phyloP scores from a whole-genome alignment of 495 filamentous ascomycete species.

The Penicillium herquei region DNA sequence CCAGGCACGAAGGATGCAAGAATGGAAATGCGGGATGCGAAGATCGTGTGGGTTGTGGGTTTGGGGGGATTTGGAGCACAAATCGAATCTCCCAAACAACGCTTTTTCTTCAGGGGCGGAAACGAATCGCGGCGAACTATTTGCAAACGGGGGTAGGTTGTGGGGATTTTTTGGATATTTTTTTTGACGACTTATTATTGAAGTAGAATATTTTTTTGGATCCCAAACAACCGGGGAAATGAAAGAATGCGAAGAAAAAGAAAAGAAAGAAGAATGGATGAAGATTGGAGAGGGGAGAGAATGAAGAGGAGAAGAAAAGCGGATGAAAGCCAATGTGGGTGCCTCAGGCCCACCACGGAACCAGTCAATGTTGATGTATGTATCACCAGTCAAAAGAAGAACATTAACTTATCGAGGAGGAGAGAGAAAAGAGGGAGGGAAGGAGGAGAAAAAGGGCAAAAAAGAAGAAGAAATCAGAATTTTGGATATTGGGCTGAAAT shows the following conservation, averaged over 20 bases:
- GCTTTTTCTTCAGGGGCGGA: conserved; percentile 29
- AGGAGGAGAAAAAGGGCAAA: background rate
- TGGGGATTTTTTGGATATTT: conserved; percentile 9
- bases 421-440: background rate
- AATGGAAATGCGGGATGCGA: conserved; percentile 1
- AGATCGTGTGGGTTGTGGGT: background rate
- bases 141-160: conserved; percentile 15
- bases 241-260: conserved; percentile 36
- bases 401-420: too few relatives aligned
- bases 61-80: background rate
- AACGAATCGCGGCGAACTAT: conserved; percentile 25
- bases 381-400: too few relatives aligned
- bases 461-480: background rate
- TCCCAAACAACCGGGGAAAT: conserved; percentile 24
- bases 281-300: conserved; percentile 11
- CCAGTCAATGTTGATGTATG: too few relatives aligned
- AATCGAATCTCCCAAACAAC: conserved; percentile 21
- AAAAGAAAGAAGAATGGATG: conserved; percentile 18
- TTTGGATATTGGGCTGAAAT: background rate
- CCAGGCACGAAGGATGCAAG: conserved; percentile 2
- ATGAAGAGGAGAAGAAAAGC: conserved; percentile 16
- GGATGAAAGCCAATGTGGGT: conserved; percentile 22
- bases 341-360: background rate
- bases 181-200: conserved; percentile 21
- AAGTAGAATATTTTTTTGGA: conserved; percentile 4